Evolutionary conservation across 2,329 filamentous ascomycete genomes (phyloP), one percentile per base, ranked within the genome.

Genomic region (Hypoxylon sp.): DNA sequence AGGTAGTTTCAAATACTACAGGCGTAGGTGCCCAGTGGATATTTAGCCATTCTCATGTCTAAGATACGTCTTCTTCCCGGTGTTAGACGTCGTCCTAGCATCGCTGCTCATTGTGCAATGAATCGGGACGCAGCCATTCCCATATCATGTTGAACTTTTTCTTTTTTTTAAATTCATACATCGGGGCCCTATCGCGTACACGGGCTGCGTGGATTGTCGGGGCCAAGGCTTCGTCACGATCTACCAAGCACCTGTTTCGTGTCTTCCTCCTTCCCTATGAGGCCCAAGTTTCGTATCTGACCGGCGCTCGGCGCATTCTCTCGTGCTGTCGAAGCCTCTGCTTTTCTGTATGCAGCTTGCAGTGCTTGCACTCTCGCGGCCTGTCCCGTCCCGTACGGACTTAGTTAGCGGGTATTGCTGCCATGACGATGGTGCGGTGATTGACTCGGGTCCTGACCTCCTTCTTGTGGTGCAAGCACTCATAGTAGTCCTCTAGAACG

Each of bases 381-480:
- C 94, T 96, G 70, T 68, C 18, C 15, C 6, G 48, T 40, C 46
- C 13, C 26, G 48, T 10, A 24, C 40, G 23, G n/a, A 21, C 21
- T 45, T 17, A 48, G 53, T 59, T 13, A 59, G 48, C 47, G 29
- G 37, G 48, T 51, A 50, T 45, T 26, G 46, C 40, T 49, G 21
- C 24, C 20, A 52, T 40, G 20, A 27, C 43, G 21, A 29, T 29
- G 48, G 27, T 35, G n/a, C 20, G 4, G 27, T 37, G 26, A 37
- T 48, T 48, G 4, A 20, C 15, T 48, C 10, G 18, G 40, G n/a
- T 21, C 60, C 73, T 63, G 40, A 98, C 95, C 91, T 99, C 95
- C 82, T 99, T 99, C 83, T 90, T 92, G 83, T 99, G 95, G 77
- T 99, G 95, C 73, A 99, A 80, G 78, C 96, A 99, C 81, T 99